Base-by-base conservation (phyloP, 192 early-diverging fungal species). In the Backusella circina region DNA sequence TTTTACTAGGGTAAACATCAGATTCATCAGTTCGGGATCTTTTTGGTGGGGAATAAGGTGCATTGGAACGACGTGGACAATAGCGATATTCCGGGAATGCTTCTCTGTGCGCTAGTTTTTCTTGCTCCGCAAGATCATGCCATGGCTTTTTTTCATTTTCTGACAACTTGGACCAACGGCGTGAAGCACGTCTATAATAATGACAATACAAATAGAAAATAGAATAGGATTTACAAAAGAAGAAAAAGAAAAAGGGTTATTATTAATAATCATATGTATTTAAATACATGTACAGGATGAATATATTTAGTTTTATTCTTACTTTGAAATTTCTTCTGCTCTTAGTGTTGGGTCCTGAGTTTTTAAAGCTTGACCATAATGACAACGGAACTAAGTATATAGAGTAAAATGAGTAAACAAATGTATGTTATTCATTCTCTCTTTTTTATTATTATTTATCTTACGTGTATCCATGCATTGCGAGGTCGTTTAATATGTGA, bases 291-390 rank as follows among this genome's bases (percentile, higher is more conserved):
- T 41, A 41, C 12, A 21, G 23, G 50, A 51, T 21, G 2, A 12
- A 61, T 61, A 57, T 57, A 12, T 9, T 26, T 39, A 36, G 35
- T 18, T 21, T 35, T 61, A 32, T 21, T 15, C 13, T 77, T 81
- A 81, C 79, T 81, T 81, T 77, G 79, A 81, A 39, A 81, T 81
- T 67, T 81, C 79, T 51, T 81, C 79, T 12, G 79, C 76, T 36
- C 79, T 75, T 18, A 81, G 51, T 18, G 75, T 81, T 18, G 79
- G 79, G 67, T 81, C 79, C 77, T 81, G 75, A 16, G 75, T 47
- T 54, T 81, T 81, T 18, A 81, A 65, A 39, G 79, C 79, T 73
- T 81, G 79, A 50, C 79, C 79, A 71, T 81, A 81, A 71, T 81
- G 79, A 65, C 79, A 81, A 66, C 79, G 71, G 39, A 81, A 81